Base-by-base conservation (phyloP, 2,329 filamentous ascomycete species). In the Fusarium sp. region DNA sequence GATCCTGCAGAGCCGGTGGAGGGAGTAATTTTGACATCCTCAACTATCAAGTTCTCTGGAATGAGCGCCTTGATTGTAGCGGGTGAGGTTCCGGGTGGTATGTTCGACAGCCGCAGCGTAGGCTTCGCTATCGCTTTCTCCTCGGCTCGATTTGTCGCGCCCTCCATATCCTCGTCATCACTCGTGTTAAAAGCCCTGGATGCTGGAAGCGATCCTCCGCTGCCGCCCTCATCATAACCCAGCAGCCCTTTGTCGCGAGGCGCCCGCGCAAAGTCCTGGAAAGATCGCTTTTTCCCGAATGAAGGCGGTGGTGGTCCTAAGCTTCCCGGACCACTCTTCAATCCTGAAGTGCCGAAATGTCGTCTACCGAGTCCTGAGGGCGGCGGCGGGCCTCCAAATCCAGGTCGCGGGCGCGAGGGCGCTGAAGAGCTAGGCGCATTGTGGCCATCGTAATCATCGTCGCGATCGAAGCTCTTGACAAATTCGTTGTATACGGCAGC, bases 401-500 rank as follows among this genome's bases (percentile, higher is more conserved):
- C 76, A 44, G 66, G 71, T 26, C 75, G 76, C 16, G 69, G 59
- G 12, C 72, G 74, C 40, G 64, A 57, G 8, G 67, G 69, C 33
- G 56, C 61, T 33, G 57, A 57, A 42, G 65, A 61, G 52, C 57
- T 52, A 13, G 46, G 49, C 30, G 62, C 41, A 9, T 40, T 40
- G 20, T 60, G 62, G n/a, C 63, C 49, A 30, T 67, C 61, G 42
- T 85, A 82, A 40, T 85, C 83, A 28, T 86, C 86, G 37, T 90
- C 88, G 64, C 86, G 83, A 44, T 89, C 89, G 73, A 92, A 92
- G 57, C 86, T 93, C 79, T 95, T 95, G 58, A 96, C 88, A 71
- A 97, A 97, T 70, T 95, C 93, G 72, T 93, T 89, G 78, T 94
- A 92, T 1, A 94, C 93, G 26, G 93, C 93, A 23, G 92, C 92